These are phyloP conservation scores for Claviceps digitariae DNA, from an alignment of 2,329 filamentous ascomycete species.

Conservation along the genomic window DNA sequence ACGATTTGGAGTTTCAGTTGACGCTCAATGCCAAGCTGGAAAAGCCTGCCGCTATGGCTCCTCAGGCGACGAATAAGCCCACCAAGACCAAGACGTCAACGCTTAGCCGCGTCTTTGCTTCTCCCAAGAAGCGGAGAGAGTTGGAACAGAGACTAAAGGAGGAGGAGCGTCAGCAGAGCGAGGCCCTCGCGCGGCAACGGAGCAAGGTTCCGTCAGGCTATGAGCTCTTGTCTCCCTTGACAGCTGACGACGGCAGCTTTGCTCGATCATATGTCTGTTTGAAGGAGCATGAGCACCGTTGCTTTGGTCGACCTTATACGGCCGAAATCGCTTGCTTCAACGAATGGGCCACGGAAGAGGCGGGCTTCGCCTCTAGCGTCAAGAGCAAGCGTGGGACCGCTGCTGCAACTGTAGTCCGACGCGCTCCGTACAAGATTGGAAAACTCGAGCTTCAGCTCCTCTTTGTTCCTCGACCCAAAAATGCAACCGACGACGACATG, in stretches of 20 bases:
- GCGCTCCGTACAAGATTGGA: conserved; percentile 91
- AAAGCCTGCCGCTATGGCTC: conserved; percentile 51
- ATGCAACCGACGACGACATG: conserved; percentile 84
- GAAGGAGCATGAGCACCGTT: conserved; percentile 78
- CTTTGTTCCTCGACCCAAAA: conserved; percentile 87
- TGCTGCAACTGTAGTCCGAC: conserved; percentile 54
- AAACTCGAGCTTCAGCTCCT: conserved; percentile 89
- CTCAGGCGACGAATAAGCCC: conserved; percentile 43
- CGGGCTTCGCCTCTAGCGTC: conserved; percentile 64
- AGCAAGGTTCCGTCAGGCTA: conserved; percentile 59
- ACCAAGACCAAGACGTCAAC: conserved; percentile 65
- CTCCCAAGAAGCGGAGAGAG: conserved; percentile 94
- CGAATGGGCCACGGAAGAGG: conserved; percentile 90
- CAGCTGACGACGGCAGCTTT: conserved; percentile 87
- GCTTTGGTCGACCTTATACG: conserved; percentile 76
- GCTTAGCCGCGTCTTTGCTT: conserved; percentile 85
- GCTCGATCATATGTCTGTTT: conserved; percentile 86
- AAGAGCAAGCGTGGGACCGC: conserved; percentile 80
- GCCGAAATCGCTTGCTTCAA: conserved; percentile 95
- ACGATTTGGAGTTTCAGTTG: conserved; percentile 97
- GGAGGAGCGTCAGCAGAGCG: conserved; percentile 56
- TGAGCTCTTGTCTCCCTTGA: conserved; percentile 75
- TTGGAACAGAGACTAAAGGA: conserved; percentile 73
- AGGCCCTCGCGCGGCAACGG: conserved; percentile 49
- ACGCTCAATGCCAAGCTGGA: conserved; percentile 92